Conservation (phyloP, 352 stramenopile species). For the Phytophthora pluvialis region DNA sequence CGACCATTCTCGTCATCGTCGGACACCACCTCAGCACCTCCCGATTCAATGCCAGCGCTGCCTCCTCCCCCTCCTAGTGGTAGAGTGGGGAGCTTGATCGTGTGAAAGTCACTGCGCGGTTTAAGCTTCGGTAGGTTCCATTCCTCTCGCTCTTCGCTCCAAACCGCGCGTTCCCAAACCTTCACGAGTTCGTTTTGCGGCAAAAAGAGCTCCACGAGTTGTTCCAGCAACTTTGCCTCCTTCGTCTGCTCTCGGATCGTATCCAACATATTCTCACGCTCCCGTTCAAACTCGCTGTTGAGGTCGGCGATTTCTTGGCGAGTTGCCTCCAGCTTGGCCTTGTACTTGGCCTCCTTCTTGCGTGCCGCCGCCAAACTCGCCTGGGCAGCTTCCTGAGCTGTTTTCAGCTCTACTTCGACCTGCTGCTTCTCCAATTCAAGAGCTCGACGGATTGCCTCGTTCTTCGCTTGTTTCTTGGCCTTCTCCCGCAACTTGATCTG, state of each 20-base stretch:
- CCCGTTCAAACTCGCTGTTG: conserved; percentile 84
- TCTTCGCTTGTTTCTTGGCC: conserved; percentile 70
- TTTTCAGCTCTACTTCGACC: conserved; percentile 79
- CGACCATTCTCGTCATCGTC: conserved; percentile 55
- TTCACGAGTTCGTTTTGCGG: conserved; percentile 87
- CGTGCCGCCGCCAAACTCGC: conserved; percentile 54
- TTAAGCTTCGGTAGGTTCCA: conserved; percentile 82
- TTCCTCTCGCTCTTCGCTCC: conserved; percentile 82
- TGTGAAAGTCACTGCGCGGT: conserved; percentile 81
- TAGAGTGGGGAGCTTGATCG: conserved; percentile 73
- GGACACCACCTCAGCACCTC: conserved; percentile 62
- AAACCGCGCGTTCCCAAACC: conserved; percentile 88
- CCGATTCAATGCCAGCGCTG: conserved; percentile 42
- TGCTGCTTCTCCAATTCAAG: conserved; percentile 77
- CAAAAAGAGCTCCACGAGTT: conserved; percentile 88
- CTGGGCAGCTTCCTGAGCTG: conserved; percentile 68
- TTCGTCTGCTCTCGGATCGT: conserved; percentile 91
- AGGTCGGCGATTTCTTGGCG: conserved; percentile 87
- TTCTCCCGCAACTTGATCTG: conserved; percentile 87
- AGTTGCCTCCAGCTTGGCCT: conserved; percentile 74
- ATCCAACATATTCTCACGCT: conserved; percentile 86
- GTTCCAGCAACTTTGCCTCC: conserved; percentile 87
- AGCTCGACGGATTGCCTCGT: conserved; percentile 58
- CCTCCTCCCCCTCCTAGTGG: conserved; percentile 27
- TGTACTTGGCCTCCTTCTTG: conserved; percentile 75